Evolutionary conservation across 2,329 filamentous ascomycete genomes (phyloP).

Genomic region (Elsinoe batatas): DNA sequence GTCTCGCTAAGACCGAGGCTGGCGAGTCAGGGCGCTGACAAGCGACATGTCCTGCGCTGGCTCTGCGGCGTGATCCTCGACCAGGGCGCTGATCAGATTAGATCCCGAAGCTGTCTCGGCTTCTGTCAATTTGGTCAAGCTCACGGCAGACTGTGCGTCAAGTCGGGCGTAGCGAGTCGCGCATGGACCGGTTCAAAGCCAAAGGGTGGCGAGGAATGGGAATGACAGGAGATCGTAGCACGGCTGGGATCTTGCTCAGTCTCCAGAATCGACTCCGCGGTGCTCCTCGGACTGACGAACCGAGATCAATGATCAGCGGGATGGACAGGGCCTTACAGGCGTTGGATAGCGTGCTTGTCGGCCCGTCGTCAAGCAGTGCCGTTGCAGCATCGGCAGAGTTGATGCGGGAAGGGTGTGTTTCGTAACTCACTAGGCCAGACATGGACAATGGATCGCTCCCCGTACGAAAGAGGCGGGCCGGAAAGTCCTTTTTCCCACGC

Average conservation of each 20-base stretch:
- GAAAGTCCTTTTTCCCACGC: not conserved
- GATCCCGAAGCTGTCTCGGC: slow-evolving; percentile 10
- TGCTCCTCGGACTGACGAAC: not conserved
- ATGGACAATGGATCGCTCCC: not conserved
- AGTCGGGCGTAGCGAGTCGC: not conserved
- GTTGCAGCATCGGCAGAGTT: slow-evolving; percentile 1
- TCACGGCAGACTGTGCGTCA: slow-evolving; percentile 1
- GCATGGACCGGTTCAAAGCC: slow-evolving; percentile 2
- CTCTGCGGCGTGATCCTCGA: not conserved
- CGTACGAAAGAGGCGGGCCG: not conserved
- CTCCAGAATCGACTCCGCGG: not conserved
- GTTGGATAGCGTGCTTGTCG: not conserved
- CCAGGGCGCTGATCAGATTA: slow-evolving; percentile 11
- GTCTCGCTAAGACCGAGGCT: slow-evolving; percentile 8
- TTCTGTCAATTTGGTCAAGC: slow-evolving; percentile 3
- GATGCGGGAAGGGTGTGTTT: not conserved
- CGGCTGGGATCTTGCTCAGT: not conserved
- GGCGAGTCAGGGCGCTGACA: slow-evolving; percentile 1
- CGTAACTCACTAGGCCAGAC: not conserved
- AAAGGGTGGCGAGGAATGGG: slow-evolving; percentile 5
- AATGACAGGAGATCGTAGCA: slow-evolving; percentile 10
- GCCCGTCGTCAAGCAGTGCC: not conserved
- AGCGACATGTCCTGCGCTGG: not conserved
- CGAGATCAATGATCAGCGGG: slow-evolving; percentile 9
- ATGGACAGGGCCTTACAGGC: not conserved